Conservation (phyloP, 1,284 basidiomycete genomes). For the Leccinum insolens region DNA sequence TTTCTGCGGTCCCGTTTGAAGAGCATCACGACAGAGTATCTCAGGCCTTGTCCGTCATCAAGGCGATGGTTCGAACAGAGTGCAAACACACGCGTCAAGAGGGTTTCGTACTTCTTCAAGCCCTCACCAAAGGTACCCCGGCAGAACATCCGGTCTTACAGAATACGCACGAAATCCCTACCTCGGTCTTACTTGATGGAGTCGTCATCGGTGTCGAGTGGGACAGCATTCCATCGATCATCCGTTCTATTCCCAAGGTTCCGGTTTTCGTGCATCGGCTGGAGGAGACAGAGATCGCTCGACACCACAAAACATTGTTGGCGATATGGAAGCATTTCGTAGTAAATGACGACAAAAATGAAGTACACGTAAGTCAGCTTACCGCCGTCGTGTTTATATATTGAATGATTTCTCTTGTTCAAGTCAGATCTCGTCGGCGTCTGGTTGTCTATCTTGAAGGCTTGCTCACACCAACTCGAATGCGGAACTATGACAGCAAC, state of each 20-base stretch:
- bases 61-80: conserved; percentile 40
- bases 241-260: conserved; percentile 28
- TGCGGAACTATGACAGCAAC: conserved; percentile 36
- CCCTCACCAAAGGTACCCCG: conserved; percentile 36
- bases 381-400: not conserved
- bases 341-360: conserved; percentile 16
- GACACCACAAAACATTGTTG: conserved; percentile 47
- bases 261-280: conserved; percentile 39
- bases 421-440: conserved; percentile 43
- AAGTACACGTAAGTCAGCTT: conserved; percentile 30
- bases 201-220: conserved; percentile 26
- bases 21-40: conserved; percentile 28
- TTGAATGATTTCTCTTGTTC: conserved; percentile 10
- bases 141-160: conserved; percentile 17
- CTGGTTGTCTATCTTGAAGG: conserved; percentile 59
- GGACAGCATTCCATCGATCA: conserved; percentile 21
- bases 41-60: conserved; percentile 40
- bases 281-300: conserved; percentile 45
- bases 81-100: conserved; percentile 36
- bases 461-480: conserved; percentile 46
- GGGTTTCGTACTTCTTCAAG: conserved; percentile 42
- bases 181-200: conserved; percentile 35
- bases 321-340: conserved; percentile 41
- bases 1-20: not conserved
- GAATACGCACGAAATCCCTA: conserved; percentile 24